phyloP scores from a whole-genome alignment of 2,329 filamentous ascomycete genomes.

The Calycina marina region DNA sequence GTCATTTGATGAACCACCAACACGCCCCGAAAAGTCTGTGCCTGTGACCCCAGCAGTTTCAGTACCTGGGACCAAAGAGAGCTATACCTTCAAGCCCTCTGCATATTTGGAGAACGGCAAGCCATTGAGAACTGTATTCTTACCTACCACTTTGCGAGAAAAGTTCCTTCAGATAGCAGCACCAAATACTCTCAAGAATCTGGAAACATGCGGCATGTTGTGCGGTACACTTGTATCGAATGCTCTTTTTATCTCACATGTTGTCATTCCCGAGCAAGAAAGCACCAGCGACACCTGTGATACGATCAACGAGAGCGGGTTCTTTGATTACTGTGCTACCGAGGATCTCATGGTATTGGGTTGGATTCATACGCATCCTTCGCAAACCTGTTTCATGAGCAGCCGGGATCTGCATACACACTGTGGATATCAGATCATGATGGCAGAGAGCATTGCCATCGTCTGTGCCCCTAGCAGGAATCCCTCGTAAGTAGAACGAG shows the following conservation, averaged over 20 bases:
- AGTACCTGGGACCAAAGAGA: neutral
- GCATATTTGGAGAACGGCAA: constrained; percentile 83
- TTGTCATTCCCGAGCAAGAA: constrained; percentile 83
- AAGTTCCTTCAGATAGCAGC: constrained; percentile 62
- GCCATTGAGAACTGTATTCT: constrained; percentile 74
- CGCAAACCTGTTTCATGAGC: constrained; percentile 96
- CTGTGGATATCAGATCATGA: constrained; percentile 87
- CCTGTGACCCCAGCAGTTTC: neutral
- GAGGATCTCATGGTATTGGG: constrained; percentile 20
- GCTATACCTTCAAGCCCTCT: constrained; percentile 65
- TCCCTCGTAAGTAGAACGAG: constrained; percentile 45
- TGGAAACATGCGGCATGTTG: constrained; percentile 92
- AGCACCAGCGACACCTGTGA: constrained; percentile 90
- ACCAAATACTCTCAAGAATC: constrained; percentile 62
- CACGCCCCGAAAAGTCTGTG: constrained; percentile 16
- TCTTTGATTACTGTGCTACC: constrained; percentile 66
- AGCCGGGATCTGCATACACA: constrained; percentile 89
- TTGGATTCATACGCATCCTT: constrained; percentile 97
- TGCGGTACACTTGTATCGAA: constrained; percentile 86
- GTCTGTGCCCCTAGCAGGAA: constrained; percentile 78
- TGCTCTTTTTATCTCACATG: constrained; percentile 75
- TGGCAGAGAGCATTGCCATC: constrained; percentile 91
- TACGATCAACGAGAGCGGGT: constrained; percentile 68
- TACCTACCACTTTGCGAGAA: constrained; percentile 60
- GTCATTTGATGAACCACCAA: constrained; percentile 2